Evolutionary conservation across 2,329 filamentous ascomycete species (phyloP).

Genomic region (Gremmenia infestans): DNA sequence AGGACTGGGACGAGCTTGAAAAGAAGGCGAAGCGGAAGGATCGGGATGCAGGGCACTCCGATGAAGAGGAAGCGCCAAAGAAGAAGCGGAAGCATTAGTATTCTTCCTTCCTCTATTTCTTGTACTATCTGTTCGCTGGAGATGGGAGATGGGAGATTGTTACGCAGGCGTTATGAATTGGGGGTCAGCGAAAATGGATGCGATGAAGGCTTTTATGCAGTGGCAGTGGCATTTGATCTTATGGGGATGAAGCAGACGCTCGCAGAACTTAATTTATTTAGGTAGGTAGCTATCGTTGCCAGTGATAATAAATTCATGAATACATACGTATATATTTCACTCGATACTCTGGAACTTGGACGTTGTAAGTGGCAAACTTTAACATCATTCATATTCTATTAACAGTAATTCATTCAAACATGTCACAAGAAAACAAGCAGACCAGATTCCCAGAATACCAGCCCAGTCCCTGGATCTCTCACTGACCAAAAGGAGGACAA

Average conservation of each 20-base stretch:
- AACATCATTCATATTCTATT: not conserved
- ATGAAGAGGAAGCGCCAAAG: constrained; percentile 68
- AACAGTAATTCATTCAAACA: no score
- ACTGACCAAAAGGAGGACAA: not conserved
- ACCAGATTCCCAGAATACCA: no score
- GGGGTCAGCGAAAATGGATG: no score
- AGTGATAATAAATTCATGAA: not conserved
- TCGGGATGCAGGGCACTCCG: constrained; percentile 58
- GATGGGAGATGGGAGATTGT: not conserved
- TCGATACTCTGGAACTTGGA: not conserved
- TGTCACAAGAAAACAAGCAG: no score
- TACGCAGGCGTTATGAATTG: not conserved
- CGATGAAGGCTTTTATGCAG: no score
- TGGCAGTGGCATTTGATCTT: no score
- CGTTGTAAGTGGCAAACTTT: not conserved
- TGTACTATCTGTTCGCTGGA: not conserved
- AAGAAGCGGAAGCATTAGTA: constrained; percentile 57
- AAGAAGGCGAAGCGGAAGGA: constrained; percentile 86
- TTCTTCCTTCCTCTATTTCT: not conserved
- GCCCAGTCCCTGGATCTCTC: not conserved
- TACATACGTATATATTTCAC: not conserved
- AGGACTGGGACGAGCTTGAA: constrained; percentile 94
- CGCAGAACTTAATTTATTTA: not conserved
- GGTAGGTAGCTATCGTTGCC: not conserved
- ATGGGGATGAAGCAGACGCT: not conserved